Evolutionary conservation across 192 early-diverging fungal species (phyloP), one percentile per base, ranked within the genome.

Genomic region (Podila clonocystis): DNA sequence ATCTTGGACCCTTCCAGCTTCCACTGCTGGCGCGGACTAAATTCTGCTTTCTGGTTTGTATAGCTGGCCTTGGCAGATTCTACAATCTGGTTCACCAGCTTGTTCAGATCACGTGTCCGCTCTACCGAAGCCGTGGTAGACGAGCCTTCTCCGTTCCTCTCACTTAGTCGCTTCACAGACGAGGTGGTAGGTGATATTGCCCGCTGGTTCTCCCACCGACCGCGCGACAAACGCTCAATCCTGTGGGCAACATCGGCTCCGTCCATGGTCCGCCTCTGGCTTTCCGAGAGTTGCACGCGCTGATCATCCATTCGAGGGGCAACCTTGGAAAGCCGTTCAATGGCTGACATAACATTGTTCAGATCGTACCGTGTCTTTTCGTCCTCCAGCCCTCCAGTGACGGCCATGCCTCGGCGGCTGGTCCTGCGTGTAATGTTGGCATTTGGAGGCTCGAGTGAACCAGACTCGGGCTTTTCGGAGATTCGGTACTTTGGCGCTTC

Each of bases 271-370:
- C 73, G 68, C 19, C 78, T 77, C 45, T 89, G 89, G 50, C 63
- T 74, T 8, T 82, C 50, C 6, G 82, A 87, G 20, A 90, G 68
- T 31, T 84, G 83, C 1, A 87, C 87, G 3, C 87, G 75, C 62
- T 90, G 89, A 73, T 90, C 85, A 50, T 85, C 86, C 49, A 90
- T 50, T 29, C 84, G 82, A 5, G 89, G 89, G 0, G 86, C 82
- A 19, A 87, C 79, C 31, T 67, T 68, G 24, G 85, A 85, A 31
- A 90, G 74, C 6, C 86, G 79, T 48, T 90, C 86, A 45, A 90
- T 87, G 5, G 86, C 86, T 8, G 73, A 64, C 57, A 90, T 68
- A 15, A 90, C 82, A 74, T 85, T 83, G 62, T 89, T 83, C 6
- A 90, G 67, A 65, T 90, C 89, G 17, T 64, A 70, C 22, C 75